These are phyloP conservation scores for Cryomyces minteri DNA, from an alignment of 495 filamentous ascomycete genomes.

Conservation along the genomic window DNA sequence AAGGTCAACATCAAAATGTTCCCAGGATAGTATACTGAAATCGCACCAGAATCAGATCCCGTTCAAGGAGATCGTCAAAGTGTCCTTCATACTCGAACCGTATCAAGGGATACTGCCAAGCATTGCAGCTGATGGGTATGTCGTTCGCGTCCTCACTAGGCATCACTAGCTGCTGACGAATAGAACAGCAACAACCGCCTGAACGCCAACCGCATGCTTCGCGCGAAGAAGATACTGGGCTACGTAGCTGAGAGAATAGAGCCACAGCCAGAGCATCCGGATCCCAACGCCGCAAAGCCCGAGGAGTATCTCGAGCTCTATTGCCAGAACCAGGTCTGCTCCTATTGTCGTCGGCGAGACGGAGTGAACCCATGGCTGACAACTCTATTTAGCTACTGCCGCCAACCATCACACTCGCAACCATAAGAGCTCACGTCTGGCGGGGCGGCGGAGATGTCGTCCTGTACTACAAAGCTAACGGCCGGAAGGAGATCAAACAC, in stretches of 20 bases:
- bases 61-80: constrained; percentile 79
- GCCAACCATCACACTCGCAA: constrained; percentile 75
- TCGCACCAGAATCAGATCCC: constrained; percentile 56
- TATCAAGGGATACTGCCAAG: constrained; percentile 55
- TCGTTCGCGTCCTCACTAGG: constrained; percentile 4
- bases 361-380: constrained; percentile 6
- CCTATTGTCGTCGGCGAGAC: neutral
- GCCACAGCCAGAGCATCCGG: constrained; percentile 28
- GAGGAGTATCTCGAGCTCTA: constrained; percentile 90
- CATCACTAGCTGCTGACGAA: constrained; percentile 6
- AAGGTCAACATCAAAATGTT: constrained; percentile 6
- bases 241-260: constrained; percentile 91
- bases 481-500: constrained; percentile 33
- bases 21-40: neutral
- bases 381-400: constrained; percentile 33
- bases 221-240: constrained; percentile 82
- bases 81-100: constrained; percentile 79
- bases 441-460: constrained; percentile 78
- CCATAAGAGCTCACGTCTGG: constrained; percentile 80
- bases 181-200: constrained; percentile 54
- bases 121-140: constrained; percentile 19
- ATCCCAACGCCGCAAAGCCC: constrained; percentile 46
- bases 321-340: constrained; percentile 72
- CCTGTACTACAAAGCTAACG: constrained; percentile 80
- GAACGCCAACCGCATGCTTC: constrained; percentile 92